Base-by-base conservation (phyloP, 257 asterid genomes). In the Fraxinus cuspidata region DNA sequence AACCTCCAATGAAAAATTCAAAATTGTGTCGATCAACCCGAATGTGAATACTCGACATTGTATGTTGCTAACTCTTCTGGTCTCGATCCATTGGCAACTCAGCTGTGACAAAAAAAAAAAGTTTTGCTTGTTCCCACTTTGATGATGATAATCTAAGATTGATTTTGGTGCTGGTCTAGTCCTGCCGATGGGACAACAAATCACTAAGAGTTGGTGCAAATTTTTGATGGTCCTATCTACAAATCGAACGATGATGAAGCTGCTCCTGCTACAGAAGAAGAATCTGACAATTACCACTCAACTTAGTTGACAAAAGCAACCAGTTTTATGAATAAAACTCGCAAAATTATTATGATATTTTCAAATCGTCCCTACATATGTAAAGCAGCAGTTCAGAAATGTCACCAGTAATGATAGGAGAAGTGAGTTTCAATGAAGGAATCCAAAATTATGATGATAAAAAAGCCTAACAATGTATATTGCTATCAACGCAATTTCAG, bases 181-280 rank as follows among this genome's bases (percentile, higher is more conserved):
- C 94, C 97, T 91, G 89, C 66, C 58, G 75, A 74, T 40, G 68
- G 12, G 83, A 35, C 73, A 79, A 34, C 13, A 70, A 77, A 51
- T 49, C 27, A 53, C 12, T 18, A 49, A 51, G 80, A 74, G 78
- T 47, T 70, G 28, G 70, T 47, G 58, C 67, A 47, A 60, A 64
- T 42, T 44, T 42, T 63, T 13, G 27, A 7, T 42, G 12, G 21
- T 38, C 40, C 23, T n/a, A 15, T 56, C 38, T 19, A 47, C 67
- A 56, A 76, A 66, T 63, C 42, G 13, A 63, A 47, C 11, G 40
- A 7, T 16, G 35, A 74, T 15, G 58, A 47, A 47, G 58, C 58
- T 49, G 70, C 13, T 21, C 63, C 28, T 47, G 58, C n/a, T 47
- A 47, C 58, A 47, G 58, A 47, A 47, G 21, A 47, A 47, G 58